phyloP scores from a whole-genome alignment of 2,329 filamentous ascomycete species.

The Alternaria hordeiaustralica region DNA sequence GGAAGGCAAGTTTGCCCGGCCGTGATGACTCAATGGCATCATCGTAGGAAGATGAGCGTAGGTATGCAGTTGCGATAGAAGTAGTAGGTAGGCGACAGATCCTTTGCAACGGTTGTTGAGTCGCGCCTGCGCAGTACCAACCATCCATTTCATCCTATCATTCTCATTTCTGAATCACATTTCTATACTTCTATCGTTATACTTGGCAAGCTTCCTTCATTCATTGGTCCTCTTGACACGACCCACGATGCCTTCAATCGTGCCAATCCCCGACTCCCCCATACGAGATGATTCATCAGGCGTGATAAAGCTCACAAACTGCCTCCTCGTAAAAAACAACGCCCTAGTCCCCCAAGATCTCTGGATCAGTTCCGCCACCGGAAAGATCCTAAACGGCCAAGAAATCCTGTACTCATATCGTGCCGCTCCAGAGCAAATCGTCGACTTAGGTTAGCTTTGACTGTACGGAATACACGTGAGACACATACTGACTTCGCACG shows the following conservation, averaged over 20 bases:
- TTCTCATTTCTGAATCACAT: slow-evolving; percentile 17
- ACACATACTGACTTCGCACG: too few species aligned
- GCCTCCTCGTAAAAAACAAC: slow-evolving; percentile 73
- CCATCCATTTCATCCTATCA: slow-evolving; percentile 18
- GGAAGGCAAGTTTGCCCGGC: slow-evolving; percentile 21
- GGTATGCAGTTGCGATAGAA: slow-evolving; percentile 27
- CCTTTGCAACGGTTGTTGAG: slow-evolving; percentile 30
- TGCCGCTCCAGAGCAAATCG: slow-evolving; percentile 71
- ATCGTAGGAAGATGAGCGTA: neutral
- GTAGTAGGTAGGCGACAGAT: slow-evolving; percentile 19
- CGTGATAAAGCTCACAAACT: slow-evolving; percentile 90
- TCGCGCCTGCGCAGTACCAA: slow-evolving; percentile 31
- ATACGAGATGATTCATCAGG: slow-evolving; percentile 45
- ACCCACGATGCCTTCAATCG: slow-evolving; percentile 49
- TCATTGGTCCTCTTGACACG: neutral
- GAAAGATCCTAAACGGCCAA: slow-evolving; percentile 78
- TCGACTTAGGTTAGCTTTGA: slow-evolving; percentile 66
- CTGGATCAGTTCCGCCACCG: slow-evolving; percentile 84
- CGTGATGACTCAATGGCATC: slow-evolving; percentile 18
- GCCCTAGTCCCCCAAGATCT: slow-evolving; percentile 76
- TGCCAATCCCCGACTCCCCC: slow-evolving; percentile 42
- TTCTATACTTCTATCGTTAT: neutral
- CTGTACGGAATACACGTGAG: too few species aligned
- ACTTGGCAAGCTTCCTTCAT: slow-evolving; percentile 10
- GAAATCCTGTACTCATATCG: slow-evolving; percentile 71